Evolutionary conservation across 345 rosid species (phyloP), one percentile per base, ranked within the genome.

Genomic region (Clausena lansium): DNA sequence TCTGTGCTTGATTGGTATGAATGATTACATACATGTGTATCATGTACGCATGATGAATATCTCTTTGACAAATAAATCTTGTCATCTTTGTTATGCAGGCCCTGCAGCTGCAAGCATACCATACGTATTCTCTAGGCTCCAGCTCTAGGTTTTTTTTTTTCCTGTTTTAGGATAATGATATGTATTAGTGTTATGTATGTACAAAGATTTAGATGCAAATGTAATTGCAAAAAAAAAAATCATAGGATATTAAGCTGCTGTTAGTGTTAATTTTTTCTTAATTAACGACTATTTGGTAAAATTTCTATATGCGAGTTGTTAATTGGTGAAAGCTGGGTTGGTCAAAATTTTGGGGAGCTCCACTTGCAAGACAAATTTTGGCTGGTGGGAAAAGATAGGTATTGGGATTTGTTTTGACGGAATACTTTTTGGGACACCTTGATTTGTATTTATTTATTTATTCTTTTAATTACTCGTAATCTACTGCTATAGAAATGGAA

Each of bases 391-490:
- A 86, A 84, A 77, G 81, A 76, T 72, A 76, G 70, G 80, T 82
- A 64, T 77, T n/a, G 85, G 85, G 81, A 81, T 81, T 84, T 77
- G 89, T 54, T 36, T 32, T 32, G 4, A 62, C 50, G 73, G 55
- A 22, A 20, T 2, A 25, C 7, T 25, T 28, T 28, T 6, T n/a
- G 3, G n/a, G 27, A 35, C 27, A 45, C 17, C 50, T 45, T 13
- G 3, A 45, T 45, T 13, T 45, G 2, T 35, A 36, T 36, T 6
- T 36, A 36, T 36, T 36, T 45, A 45, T 13, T 35, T 35, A 5
- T 6, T 11, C 11, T 45, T 45, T 14, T 45, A 45, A 45, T 45
- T 45, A 45, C 50, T 45, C 50, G 13, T 13, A 45, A 45, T 45
- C 50, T 3, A 3, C 50, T 11, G 3, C 15, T 1, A 11, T 45